These are phyloP conservation scores for Papiliotrema fonsecae DNA, from an alignment of 1,284 basidiomycete species.

Conservation along the genomic window DNA sequence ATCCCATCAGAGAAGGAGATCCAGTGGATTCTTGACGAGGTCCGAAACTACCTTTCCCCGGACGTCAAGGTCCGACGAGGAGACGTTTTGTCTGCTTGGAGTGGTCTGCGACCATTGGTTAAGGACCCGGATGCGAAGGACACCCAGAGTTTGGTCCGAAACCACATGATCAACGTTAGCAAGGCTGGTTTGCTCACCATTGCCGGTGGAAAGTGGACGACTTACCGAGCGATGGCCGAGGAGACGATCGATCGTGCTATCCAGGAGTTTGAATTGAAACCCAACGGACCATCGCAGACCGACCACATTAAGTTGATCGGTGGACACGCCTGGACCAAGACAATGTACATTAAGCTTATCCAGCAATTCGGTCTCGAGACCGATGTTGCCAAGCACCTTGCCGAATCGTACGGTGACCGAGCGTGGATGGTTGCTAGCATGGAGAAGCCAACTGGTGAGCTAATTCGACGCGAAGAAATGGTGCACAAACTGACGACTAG, in stretches of 20 bases:
- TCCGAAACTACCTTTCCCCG: slow-evolving; percentile 73
- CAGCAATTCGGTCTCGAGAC: slow-evolving; percentile 89
- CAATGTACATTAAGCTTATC: slow-evolving; percentile 95
- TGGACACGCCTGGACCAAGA: slow-evolving; percentile 89
- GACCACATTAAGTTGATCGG: slow-evolving; percentile 78
- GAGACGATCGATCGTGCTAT: slow-evolving; percentile 90
- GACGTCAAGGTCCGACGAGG: slow-evolving; percentile 91
- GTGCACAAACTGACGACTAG: slow-evolving; percentile 29
- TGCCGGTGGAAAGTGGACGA: slow-evolving; percentile 98
- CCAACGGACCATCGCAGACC: slow-evolving; percentile 68
- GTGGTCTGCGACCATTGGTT: slow-evolving; percentile 83
- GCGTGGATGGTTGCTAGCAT: slow-evolving; percentile 90
- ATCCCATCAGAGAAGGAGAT: slow-evolving; percentile 89
- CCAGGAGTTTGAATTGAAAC: slow-evolving; percentile 63
- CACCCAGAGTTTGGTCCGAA: slow-evolving; percentile 86
- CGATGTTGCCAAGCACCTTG: slow-evolving; percentile 87
- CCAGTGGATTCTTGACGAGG: slow-evolving; percentile 90
- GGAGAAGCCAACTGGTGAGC: slow-evolving; percentile 60
- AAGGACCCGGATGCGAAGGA: slow-evolving; percentile 73
- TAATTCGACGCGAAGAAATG: not conserved
- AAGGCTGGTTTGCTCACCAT: slow-evolving; percentile 84
- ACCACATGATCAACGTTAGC: slow-evolving; percentile 86
- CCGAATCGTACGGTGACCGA: slow-evolving; percentile 86
- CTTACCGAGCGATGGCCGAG: slow-evolving; percentile 93
- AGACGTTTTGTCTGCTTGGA: slow-evolving; percentile 97